Evolutionary conservation across 2,329 filamentous ascomycete genomes (phyloP).

Genomic region (Talaromyces sp.): DNA sequence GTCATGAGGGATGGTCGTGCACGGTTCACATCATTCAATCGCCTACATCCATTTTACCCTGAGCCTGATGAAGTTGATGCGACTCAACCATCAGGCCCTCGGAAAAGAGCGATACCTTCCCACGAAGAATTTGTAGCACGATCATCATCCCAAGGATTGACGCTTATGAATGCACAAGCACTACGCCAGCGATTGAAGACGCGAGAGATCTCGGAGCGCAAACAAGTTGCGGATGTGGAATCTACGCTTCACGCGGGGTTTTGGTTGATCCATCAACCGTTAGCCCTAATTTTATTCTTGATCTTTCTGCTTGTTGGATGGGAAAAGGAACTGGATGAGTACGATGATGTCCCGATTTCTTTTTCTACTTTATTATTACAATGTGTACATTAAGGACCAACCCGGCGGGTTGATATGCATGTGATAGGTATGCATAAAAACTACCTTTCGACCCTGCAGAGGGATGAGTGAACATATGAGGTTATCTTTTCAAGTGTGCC

Average conservation of each 20-base stretch:
- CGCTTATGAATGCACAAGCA: slow-evolving; percentile 50
- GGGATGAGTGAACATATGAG: not conserved
- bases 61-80: slow-evolving; percentile 28
- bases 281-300: not conserved
- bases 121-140: slow-evolving; percentile 16
- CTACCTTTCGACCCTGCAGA: not conserved
- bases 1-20: slow-evolving; percentile 73
- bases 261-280: slow-evolving; percentile 33
- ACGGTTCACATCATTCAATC: slow-evolving; percentile 39
- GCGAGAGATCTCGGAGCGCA: slow-evolving; percentile 75
- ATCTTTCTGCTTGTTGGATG: not conserved
- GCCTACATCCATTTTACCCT: slow-evolving; percentile 39
- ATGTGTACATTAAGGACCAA: slow-evolving; percentile 5
- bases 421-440: not conserved
- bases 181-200: slow-evolving; percentile 68
- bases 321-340: not conserved
- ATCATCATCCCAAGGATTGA: slow-evolving; percentile 48
- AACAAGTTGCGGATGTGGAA: slow-evolving; percentile 86
- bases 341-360: slow-evolving; percentile 2
- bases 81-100: not conserved
- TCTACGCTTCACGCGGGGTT: slow-evolving; percentile 9
- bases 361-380: slow-evolving; percentile 3
- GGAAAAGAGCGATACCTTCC: not conserved
- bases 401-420: not conserved
- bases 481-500: not conserved